phyloP scores from a whole-genome alignment of 148 eudicot species.

The Rhododendron henanense region DNA sequence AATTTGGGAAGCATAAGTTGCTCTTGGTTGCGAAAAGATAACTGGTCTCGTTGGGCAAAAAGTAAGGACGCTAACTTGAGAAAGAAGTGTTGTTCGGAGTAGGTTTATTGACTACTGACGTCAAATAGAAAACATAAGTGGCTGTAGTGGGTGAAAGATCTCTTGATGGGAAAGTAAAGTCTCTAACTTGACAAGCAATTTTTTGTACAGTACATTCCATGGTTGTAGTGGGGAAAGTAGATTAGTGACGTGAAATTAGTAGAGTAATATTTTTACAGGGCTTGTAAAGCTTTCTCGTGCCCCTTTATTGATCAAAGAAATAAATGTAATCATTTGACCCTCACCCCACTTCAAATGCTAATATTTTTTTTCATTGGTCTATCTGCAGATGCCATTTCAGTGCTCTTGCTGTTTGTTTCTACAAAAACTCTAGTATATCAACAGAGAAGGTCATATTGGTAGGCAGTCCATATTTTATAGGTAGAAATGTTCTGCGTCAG shows the following conservation, averaged over 20 bases:
- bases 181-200: too few species aligned
- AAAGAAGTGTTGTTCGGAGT: too few species aligned
- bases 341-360: not conserved
- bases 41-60: too few species aligned
- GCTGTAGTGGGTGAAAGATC: too few species aligned
- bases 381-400: slow-evolving; percentile 34
- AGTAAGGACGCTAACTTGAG: too few species aligned
- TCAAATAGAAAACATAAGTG: too few species aligned
- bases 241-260: not conserved
- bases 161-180: too few species aligned
- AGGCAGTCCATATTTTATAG: slow-evolving; percentile 56
- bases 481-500: slow-evolving; percentile 32
- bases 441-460: slow-evolving; percentile 41
- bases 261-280: not conserved
- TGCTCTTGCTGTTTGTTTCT: slow-evolving; percentile 67
- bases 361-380: slow-evolving; percentile 1
- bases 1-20: too few species aligned
- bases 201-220: too few species aligned
- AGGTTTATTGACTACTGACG: too few species aligned
- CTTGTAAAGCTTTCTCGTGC: not conserved
- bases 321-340: not conserved
- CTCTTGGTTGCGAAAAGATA: too few species aligned
- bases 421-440: slow-evolving; percentile 34
- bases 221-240: not conserved
- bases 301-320: not conserved